Conservation (phyloP, 2,329 filamentous ascomycete genomes). For the Albifimbria verrucaria region DNA sequence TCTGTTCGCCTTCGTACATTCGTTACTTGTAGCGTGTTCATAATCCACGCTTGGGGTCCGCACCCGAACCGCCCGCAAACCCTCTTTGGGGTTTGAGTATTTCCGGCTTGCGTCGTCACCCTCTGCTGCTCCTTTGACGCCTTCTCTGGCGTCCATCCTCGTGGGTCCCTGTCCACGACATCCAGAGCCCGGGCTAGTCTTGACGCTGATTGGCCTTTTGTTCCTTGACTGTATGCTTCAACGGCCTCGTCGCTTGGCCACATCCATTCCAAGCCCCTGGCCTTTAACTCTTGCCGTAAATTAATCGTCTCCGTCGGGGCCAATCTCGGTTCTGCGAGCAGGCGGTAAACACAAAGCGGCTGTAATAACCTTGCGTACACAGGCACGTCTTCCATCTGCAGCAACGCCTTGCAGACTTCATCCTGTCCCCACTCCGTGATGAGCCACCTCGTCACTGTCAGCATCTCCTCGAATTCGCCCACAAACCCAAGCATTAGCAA, state of each 20-base stretch:
- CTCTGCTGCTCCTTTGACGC: neutral
- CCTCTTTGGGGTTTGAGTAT: too few species aligned
- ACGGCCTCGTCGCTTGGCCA: conserved; percentile 39
- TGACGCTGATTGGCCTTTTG: conserved; percentile 20
- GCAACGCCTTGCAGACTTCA: conserved; percentile 31
- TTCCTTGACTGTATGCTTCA: conserved; percentile 24
- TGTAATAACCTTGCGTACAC: conserved; percentile 29
- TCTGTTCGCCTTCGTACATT: too few species aligned
- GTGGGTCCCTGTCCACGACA: conserved; percentile 16
- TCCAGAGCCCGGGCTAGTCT: conserved; percentile 18
- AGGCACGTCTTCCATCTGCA: conserved; percentile 29
- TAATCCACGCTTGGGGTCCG: too few species aligned
- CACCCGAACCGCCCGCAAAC: too few species aligned
- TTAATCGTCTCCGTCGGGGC: conserved; percentile 22
- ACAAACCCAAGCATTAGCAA: conserved; percentile 60
- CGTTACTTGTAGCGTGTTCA: too few species aligned
- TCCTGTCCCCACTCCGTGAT: conserved; percentile 39
- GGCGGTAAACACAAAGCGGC: conserved; percentile 44
- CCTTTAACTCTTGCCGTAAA: conserved; percentile 25
- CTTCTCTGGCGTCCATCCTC: neutral
- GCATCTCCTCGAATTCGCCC: conserved; percentile 58
- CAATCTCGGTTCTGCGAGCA: conserved; percentile 43
- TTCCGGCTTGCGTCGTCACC: too few species aligned
- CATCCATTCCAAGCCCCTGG: conserved; percentile 21
- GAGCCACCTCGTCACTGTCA: conserved; percentile 57